Conservation (phyloP, 139 green algal genomes). For the Volvox africanus region DNA sequence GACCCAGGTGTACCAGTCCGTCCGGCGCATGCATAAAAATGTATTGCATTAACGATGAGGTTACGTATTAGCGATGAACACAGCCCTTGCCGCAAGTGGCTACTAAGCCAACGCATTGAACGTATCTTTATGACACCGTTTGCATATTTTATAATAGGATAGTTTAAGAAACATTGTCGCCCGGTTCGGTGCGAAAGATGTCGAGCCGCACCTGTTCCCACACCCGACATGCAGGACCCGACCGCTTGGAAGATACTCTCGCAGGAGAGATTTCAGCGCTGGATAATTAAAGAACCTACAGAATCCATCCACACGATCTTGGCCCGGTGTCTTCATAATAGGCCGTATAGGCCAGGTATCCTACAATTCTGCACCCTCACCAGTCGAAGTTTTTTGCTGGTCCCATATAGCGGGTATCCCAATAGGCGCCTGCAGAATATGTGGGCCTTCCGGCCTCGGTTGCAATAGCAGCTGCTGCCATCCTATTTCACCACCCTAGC, state of each 20-base stretch:
- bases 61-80: no score
- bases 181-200: no score
- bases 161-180: no score
- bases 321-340: no score
- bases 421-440: slow-evolving; percentile 11
- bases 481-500: neutral
- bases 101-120: no score
- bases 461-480: neutral
- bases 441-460: neutral
- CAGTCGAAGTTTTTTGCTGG: slow-evolving; percentile 35
- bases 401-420: slow-evolving; percentile 6
- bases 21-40: no score
- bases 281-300: slow-evolving; percentile 31
- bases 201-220: slow-evolving; percentile 38
- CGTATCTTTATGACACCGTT: no score
- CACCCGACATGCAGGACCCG: slow-evolving; percentile 55
- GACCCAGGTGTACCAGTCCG: no score
- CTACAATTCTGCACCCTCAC: neutral
- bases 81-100: no score
- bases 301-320: neutral
- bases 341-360: no score
- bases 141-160: no score
- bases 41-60: no score
- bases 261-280: neutral
- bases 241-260: neutral